Evolutionary conservation across 768 basidiomycete species (phyloP).

Genomic region (Scleroderma bovista): DNA sequence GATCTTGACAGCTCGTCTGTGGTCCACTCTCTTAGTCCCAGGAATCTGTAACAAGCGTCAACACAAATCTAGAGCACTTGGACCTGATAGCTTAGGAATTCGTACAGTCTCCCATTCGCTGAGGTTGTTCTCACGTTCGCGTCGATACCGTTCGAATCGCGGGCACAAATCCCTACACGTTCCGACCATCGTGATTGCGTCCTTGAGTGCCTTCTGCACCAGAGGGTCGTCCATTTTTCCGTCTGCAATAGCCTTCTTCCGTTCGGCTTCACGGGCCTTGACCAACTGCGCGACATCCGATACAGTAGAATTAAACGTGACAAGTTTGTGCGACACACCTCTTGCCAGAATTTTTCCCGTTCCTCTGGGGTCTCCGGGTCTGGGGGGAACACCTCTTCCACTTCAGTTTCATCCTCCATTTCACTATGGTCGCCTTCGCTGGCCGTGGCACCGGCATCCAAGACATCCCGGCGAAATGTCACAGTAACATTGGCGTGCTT

Average conservation of each 20-base stretch:
- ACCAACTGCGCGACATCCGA: slow-evolving; percentile 44
- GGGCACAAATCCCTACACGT: slow-evolving; percentile 95
- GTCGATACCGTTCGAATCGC: slow-evolving; percentile 84
- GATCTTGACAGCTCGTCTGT: slow-evolving; percentile 84
- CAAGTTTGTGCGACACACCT: slow-evolving; percentile 41
- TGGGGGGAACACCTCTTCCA: slow-evolving; percentile 37
- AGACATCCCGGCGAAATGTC: slow-evolving; percentile 24
- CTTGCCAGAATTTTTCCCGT: slow-evolving; percentile 64
- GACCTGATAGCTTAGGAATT: neutral
- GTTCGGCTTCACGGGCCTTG: slow-evolving; percentile 66
- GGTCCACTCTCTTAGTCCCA: slow-evolving; percentile 82
- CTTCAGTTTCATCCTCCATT: slow-evolving; percentile 28
- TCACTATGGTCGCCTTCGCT: slow-evolving; percentile 33
- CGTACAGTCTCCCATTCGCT: slow-evolving; percentile 82
- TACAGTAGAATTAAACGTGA: slow-evolving; percentile 13
- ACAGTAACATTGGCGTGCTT: slow-evolving; percentile 40
- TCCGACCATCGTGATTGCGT: slow-evolving; percentile 90
- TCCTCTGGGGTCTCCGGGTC: slow-evolving; percentile 57
- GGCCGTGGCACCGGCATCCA: slow-evolving; percentile 26
- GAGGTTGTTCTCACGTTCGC: slow-evolving; percentile 85
- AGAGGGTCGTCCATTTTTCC: slow-evolving; percentile 87
- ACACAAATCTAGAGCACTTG: slow-evolving; percentile 10
- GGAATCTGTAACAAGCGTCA: slow-evolving; percentile 56
- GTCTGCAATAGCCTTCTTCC: slow-evolving; percentile 67
- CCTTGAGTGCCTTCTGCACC: slow-evolving; percentile 73